A percentile compares a stretch with the other conserved stretches of the same genome.
Conservation (phyloP, 2,329 filamentous ascomycete genomes). For the Ophiostoma sp. region DNA sequence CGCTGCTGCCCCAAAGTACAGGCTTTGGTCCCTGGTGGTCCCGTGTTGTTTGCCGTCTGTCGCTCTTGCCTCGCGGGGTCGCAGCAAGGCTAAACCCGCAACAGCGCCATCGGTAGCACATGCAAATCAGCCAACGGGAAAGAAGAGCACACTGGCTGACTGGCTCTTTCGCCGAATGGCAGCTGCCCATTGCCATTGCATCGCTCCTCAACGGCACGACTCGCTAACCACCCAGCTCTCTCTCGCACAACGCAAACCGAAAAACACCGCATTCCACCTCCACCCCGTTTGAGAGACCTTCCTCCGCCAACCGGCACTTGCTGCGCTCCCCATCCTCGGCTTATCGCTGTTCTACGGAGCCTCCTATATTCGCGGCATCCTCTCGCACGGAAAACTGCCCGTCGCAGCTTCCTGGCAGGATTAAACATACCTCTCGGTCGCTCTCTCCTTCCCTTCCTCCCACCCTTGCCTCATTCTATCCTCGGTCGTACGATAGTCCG, state of each 20-base stretch:
- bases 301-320: not conserved
- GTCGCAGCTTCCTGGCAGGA: not conserved
- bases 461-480: slow-evolving; percentile 2
- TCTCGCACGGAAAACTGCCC: not conserved
- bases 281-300: not conserved
- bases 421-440: not conserved
- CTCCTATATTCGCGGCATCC: not conserved
- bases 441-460: slow-evolving; percentile 10
- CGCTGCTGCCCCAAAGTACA: slow-evolving; percentile 1
- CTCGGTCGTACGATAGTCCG: slow-evolving; percentile 24
- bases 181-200: not conserved
- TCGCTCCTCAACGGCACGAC: not conserved
- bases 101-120: not conserved
- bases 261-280: not conserved
- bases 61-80: slow-evolving; percentile 5
- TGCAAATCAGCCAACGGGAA: not conserved
- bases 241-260: not conserved
- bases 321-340: not conserved
- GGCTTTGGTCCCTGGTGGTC: not conserved
- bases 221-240: not conserved
- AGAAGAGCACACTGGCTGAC: not conserved
- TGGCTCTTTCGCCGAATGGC: not conserved
- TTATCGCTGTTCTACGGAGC: slow-evolving; percentile 3
- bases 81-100: not conserved
- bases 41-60: not conserved